Conservation (phyloP, 495 filamentous ascomycete genomes). For the Neurospora africana region DNA sequence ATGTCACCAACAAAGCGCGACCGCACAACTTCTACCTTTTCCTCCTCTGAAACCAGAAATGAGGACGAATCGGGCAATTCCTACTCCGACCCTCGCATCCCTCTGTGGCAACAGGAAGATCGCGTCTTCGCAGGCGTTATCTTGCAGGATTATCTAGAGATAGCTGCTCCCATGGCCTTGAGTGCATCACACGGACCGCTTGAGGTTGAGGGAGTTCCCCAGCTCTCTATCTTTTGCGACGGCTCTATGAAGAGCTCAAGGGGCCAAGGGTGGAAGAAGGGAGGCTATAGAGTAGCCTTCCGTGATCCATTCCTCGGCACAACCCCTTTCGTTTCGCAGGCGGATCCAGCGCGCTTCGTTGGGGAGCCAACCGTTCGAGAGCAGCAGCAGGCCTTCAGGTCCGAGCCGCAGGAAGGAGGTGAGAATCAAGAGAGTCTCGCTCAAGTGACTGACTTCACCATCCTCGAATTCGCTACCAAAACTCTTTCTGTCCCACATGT, state of each 20-base stretch:
- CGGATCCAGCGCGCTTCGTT: not conserved
- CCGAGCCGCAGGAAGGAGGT: not conserved
- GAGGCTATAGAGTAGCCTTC: not conserved
- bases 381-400: not conserved
- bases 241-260: not conserved
- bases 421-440: not conserved
- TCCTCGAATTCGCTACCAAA: not conserved
- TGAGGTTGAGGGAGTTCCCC: not conserved
- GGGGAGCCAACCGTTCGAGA: not conserved
- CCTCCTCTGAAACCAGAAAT: not conserved
- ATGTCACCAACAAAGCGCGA: not conserved
- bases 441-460: not conserved
- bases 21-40: not conserved
- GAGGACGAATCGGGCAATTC: not conserved
- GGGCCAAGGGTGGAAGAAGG: not conserved
- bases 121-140: not conserved
- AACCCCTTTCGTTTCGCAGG: not conserved
- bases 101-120: not conserved
- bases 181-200: not conserved
- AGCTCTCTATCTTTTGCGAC: not conserved
- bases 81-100: not conserved
- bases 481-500: not conserved
- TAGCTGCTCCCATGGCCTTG: not conserved
- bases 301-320: not conserved
- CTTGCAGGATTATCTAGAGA: not conserved